Evolutionary conservation across 1,284 basidiomycete species (phyloP).

Genomic region (Mycena citricolor): DNA sequence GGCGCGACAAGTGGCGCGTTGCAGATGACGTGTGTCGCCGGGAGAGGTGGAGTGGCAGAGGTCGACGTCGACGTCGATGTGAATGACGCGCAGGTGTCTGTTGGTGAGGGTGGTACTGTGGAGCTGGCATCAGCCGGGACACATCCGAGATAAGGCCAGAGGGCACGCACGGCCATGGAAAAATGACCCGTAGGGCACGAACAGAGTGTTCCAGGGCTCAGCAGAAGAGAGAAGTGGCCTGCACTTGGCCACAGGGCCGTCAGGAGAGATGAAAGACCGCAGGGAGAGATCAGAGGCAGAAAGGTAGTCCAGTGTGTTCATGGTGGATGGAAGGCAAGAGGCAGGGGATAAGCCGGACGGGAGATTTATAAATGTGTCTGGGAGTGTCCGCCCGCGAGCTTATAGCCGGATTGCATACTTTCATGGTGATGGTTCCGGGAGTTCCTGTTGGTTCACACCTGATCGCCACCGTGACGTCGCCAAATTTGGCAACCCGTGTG

Average conservation of each 20-base stretch:
- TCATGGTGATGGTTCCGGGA: no score
- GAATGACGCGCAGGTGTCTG: conserved; percentile 36
- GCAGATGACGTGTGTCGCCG: conserved; percentile 47
- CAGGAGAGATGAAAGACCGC: conserved; percentile 16
- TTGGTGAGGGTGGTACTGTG: conserved; percentile 40
- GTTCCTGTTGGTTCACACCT: no score
- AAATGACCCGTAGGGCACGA: conserved; percentile 9
- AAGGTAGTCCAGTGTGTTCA: conserved; percentile 12
- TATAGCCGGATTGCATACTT: no score
- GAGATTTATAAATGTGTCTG: background rate
- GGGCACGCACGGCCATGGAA: conserved; percentile 12
- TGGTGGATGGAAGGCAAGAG: conserved; percentile 5
- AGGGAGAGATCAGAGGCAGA: conserved; percentile 17
- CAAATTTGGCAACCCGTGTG: no score
- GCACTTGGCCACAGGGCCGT: conserved; percentile 8
- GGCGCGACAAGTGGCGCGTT: conserved; percentile 65
- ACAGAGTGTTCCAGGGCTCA: conserved; percentile 20
- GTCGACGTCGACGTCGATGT: conserved; percentile 27
- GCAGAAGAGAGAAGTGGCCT: conserved; percentile 12
- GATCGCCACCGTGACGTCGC: no score
- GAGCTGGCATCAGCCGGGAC: conserved; percentile 5
- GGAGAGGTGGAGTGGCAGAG: conserved; percentile 25
- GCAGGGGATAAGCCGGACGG: background rate
- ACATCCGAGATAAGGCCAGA: conserved; percentile 8
- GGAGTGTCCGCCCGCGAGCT: background rate